These are phyloP conservation scores for Aristolochia californica DNA, from an alignment of 164 flowering plant species.

Conservation along the genomic window DNA sequence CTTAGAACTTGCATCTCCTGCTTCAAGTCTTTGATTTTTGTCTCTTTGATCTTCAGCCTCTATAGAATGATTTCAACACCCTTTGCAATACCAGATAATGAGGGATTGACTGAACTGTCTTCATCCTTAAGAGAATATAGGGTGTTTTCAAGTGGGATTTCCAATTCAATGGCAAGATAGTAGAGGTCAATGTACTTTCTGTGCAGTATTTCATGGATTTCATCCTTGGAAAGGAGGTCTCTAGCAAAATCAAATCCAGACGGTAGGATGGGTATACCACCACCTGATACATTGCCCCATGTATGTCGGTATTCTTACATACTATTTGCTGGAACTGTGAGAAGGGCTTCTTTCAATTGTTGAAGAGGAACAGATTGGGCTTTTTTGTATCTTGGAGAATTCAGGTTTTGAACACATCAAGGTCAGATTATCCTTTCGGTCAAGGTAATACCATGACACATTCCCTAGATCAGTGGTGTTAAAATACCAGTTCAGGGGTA, in stretches of 20 bases:
- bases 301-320: slow-evolving; percentile 96
- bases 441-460: slow-evolving; percentile 59
- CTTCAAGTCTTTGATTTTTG: slow-evolving; percentile 76
- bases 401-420: slow-evolving; percentile 58
- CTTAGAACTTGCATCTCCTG: slow-evolving; percentile 91
- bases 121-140: slow-evolving; percentile 18
- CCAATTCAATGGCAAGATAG: slow-evolving; percentile 71
- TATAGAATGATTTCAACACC: slow-evolving; percentile 82
- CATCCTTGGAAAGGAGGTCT: slow-evolving; percentile 83
- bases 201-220: slow-evolving; percentile 75
- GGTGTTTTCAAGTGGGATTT: slow-evolving; percentile 44
- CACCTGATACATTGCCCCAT: slow-evolving; percentile 59
- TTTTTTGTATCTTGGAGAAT: slow-evolving; percentile 66
- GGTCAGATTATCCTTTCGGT: slow-evolving; percentile 61
- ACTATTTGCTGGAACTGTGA: slow-evolving; percentile 76
- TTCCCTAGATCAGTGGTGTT: slow-evolving; percentile 64
- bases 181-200: slow-evolving; percentile 67
- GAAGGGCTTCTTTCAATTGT: slow-evolving; percentile 57
- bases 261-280: slow-evolving; percentile 41
- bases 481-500: too few relatives aligned
- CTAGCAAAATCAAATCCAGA: slow-evolving; percentile 75
- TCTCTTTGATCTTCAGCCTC: slow-evolving; percentile 76
- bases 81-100: slow-evolving; percentile 75
- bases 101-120: slow-evolving; percentile 47
- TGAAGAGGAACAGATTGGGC: slow-evolving; percentile 43